A percentile compares a stretch with the other conserved stretches of the same genome.
phyloP scores from a whole-genome alignment of 495 filamentous ascomycete species.

The Neurospora intermedia region DNA sequence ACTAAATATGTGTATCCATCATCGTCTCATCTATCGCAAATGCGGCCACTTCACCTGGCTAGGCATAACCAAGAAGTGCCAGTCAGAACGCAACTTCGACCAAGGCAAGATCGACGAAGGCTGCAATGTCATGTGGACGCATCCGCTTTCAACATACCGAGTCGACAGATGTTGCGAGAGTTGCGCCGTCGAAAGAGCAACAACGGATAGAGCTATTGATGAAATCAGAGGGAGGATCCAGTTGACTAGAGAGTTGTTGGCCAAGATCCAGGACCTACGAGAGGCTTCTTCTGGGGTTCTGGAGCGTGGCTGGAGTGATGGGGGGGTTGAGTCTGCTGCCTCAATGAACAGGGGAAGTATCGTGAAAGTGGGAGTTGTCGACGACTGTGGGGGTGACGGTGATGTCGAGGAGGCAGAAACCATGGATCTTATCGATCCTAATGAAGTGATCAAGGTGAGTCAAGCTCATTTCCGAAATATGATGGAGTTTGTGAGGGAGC shows the following conservation, averaged over 20 bases:
- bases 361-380: background rate
- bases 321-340: background rate
- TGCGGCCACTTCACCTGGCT: conserved; percentile 21
- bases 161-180: conserved; percentile 6
- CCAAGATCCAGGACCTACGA: background rate
- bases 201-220: background rate
- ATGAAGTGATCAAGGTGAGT: conserved; percentile 1
- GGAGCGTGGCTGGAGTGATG: background rate
- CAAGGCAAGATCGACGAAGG: conserved; percentile 5
- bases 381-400: background rate
- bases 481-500: background rate
- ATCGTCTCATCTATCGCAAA: conserved; percentile 11
- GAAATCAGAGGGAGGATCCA: conserved; percentile 3
- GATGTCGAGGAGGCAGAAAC: background rate
- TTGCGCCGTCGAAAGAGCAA: conserved; percentile 2
- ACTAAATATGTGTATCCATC: conserved; percentile 21
- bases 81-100: conserved; percentile 7
- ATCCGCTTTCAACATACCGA: conserved; percentile 10
- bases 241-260: conserved; percentile 1
- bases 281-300: background rate
- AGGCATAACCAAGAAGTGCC: conserved; percentile 7
- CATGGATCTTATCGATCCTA: background rate
- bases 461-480: background rate
- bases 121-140: conserved; percentile 16
- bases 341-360: background rate